Evolutionary conservation across 148 eudicot genomes (phyloP), one percentile per base, ranked within the genome.

Genomic region (Camellia japonica): DNA sequence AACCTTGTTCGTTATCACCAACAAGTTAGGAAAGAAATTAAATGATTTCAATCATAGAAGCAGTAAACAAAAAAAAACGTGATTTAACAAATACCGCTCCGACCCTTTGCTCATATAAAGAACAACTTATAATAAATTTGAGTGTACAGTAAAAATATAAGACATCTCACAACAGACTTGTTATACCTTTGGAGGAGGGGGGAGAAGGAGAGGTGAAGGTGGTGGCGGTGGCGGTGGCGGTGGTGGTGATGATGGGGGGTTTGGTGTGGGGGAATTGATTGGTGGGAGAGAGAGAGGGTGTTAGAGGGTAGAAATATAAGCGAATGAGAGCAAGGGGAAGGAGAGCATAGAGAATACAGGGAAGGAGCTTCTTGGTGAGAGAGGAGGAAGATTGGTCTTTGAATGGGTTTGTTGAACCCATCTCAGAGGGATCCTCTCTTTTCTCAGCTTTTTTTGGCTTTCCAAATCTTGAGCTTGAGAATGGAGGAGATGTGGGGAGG

Each of bases 291-390:
- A 70, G 74, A 65, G 87, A 80, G 9, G 79, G 80, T 52, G 84
- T 77, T 19, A 82, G 44, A 20, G 93, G 89, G 75, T 82, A 84
- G 19, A 91, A 79, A 71, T 86, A 93, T 5, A 93, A 83, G 15
- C 85, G 85, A 80, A 91, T 19, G 0, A 94, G 67, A 70, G 87
- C 86, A 38, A 94, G 64, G 20, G 93, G 86, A 18, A 93, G 71
- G 55, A 92, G 67, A 63, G 88, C 87, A 84, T 84, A 90, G 4
- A 91, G 47, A 3, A 82, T 54, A 78, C 83, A 93, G 6, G 86
- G 86, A 16, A 91, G 43, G 5, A 92, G 78, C 73, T 91, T 94
- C 79, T 61, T 96, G 4, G 79, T 74, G 38, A 87, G 10, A 68
- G 82, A 80, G 62, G 82, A 83, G 73, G 4, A 5, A 42, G 83